Conservation (phyloP, 768 basidiomycete genomes). For the Chalciporus piperatus region DNA sequence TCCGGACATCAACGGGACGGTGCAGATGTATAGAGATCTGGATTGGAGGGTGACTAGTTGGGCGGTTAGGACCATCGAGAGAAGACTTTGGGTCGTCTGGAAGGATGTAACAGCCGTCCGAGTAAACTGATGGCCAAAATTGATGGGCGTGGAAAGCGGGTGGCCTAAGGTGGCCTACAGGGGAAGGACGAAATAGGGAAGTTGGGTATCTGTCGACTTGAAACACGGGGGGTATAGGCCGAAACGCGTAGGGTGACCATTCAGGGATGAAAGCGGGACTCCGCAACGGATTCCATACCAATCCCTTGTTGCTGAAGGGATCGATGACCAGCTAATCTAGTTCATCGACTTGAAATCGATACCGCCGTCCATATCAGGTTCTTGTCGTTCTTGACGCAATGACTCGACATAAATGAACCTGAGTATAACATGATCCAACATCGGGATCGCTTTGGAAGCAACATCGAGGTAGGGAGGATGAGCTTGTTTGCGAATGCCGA, state of each 20-base stretch:
- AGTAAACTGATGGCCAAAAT: not conserved
- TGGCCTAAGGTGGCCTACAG: too few species aligned
- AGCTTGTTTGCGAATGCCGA: slow-evolving; percentile 13
- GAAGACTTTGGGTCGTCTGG: not conserved
- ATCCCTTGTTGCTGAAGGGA: too few species aligned
- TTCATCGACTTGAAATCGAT: not conserved
- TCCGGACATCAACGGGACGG: slow-evolving; percentile 17
- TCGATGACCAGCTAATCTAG: too few species aligned
- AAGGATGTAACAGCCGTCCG: not conserved
- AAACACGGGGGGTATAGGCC: too few species aligned
- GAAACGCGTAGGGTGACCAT: too few species aligned
- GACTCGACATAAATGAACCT: slow-evolving; percentile 24
- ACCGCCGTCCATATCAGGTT: not conserved
- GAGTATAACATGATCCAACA: slow-evolving; percentile 27
- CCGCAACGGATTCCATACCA: too few species aligned
- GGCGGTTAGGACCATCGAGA: not conserved
- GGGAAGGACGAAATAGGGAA: too few species aligned
- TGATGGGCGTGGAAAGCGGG: not conserved
- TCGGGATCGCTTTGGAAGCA: slow-evolving; percentile 10
- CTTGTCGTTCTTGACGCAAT: slow-evolving; percentile 13
- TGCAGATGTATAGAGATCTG: slow-evolving; percentile 19
- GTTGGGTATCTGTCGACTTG: too few species aligned
- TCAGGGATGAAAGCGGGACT: too few species aligned
- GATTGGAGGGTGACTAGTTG: slow-evolving; percentile 12
- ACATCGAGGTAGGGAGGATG: slow-evolving; percentile 27